Evolutionary conservation across 257 asterid species (phyloP), one percentile per base, ranked within the genome.

Genomic region (Oldenlandia corymbosa): DNA sequence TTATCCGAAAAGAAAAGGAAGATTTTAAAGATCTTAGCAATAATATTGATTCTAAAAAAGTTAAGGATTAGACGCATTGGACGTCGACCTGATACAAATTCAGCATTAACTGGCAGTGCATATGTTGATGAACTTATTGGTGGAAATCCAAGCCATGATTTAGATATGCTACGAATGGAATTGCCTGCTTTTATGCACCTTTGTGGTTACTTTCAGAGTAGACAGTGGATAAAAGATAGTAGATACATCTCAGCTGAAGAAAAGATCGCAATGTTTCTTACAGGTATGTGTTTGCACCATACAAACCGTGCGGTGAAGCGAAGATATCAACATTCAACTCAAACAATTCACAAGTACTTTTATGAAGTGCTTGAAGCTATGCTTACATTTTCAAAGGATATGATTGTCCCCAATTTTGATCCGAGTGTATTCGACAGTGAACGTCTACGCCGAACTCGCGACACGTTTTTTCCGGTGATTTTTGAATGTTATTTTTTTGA

Each of bases 191-290:
- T 43, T 43, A 11, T 43, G 48, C 12, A 14, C n/a, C 5, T 43
- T 2, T 43, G 48, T 43, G n/a, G 16, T 12, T n/a, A 12, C 48
- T 43, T 43, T 43, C n/a, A n/a, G 2, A 11, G 3, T 14, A 43
- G 18, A 4, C n/a, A n/a, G 1, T 50, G 10, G 30, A 5, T 50
- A 11, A 10, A n/a, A 21, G 39, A 37, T 58, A 58, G 45, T 10
- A 8, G 26, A 14, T 58, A 58, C 34, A 17, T 58, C n/a, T 58
- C 27, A 4, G 27, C 8, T n/a, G 64, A 37, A 37, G 50, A n/a
- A 58, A 58, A 58, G n/a, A 32, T 37, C 32, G 64, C 64, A 37
- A 58, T 58, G 47, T 58, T 36, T 39, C 48, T 58, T n/a, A 17
- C 12, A 12, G 18, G 18, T n/a, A 17, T 58, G 8, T 3, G 49